Evolutionary conservation across 2,329 filamentous ascomycete genomes (phyloP), one percentile per base, ranked within the genome.

Genomic region (Colletotrichum sp.): DNA sequence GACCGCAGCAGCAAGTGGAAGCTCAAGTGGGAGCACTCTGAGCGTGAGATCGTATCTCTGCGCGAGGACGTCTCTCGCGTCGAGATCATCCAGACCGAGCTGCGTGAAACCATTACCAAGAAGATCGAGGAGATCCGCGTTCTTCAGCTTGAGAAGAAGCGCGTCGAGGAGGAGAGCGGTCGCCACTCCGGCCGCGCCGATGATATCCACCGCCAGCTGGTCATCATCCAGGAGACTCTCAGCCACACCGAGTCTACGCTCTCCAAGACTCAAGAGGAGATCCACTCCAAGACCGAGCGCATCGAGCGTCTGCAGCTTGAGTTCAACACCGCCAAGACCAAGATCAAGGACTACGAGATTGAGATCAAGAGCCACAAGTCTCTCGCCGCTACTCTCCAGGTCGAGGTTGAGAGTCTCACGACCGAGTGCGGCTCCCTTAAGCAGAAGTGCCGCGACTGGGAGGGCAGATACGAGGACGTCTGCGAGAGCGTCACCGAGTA

Each of bases 401-500:
- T 72, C 8, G 72, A 75, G 72, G 62, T 75, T 12, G 68, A 67
- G 8, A 39, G 16, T 18, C 72, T 75, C 60, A 39, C 55, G 9
- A 39, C n/a, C 30, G 60, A 66, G 68, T 72, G 63, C 68, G 63
- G 62, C 21, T 18, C 10, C 4, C 72, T 75, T 28, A 32, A 39
- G 63, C 60, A 72, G 8, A 63, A 72, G 69, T 75, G 69, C 72
- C 72, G 65, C 39, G 63, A 72, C 60, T 75, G 68, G 72, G 72
- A 72, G 62, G 52, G 55, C 28, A 52, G 32, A 32, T 72, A 68
- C 24, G 72, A 75, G n/a, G 68, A 75, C 21, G 72, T 67, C n/a
- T 72, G 55, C 52, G 72, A 75, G 62, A 72, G 69, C 68, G 55
- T 75, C 28, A 75, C 72, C 18, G 72, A 75, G 72, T 67, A 72